A percentile compares a stretch with the other conserved stretches of the same genome.
Conservation (phyloP, 1,284 basidiomycete species). For the Sporisorium reilianum region DNA sequence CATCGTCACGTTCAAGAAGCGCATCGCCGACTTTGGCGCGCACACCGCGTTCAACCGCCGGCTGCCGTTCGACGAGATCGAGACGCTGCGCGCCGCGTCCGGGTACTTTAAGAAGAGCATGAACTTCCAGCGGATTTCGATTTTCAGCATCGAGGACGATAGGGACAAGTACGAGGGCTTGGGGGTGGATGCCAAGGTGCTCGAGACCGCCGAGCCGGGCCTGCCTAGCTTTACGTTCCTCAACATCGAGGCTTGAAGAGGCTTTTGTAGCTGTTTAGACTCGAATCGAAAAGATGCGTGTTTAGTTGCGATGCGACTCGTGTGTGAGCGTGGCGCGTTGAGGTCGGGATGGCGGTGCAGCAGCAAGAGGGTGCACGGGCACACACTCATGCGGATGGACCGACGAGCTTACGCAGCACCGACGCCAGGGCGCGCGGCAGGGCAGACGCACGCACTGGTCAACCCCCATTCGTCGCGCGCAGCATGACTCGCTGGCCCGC, state of each 20-base stretch:
- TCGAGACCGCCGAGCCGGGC: conserved; percentile 89
- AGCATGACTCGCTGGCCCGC: too few species aligned
- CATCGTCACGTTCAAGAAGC: conserved; percentile 92
- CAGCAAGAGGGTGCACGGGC: too few species aligned
- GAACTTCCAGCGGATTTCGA: conserved; percentile 79
- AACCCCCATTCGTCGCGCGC: too few species aligned
- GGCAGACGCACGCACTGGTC: too few species aligned
- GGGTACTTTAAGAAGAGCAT: conserved; percentile 85
- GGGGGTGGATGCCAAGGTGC: conserved; percentile 77
- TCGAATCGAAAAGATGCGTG: background rate
- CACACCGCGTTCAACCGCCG: conserved; percentile 86
- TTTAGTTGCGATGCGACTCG: background rate
- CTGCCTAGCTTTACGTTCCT: conserved; percentile 40
- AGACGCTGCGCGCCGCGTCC: conserved; percentile 74
- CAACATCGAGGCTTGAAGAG: conserved; percentile 25
- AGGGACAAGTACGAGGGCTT: conserved; percentile 71
- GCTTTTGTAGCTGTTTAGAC: background rate
- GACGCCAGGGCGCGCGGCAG: too few species aligned
- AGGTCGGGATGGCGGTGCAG: too few species aligned
- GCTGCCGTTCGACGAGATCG: conserved; percentile 85
- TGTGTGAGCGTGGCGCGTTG: background rate
- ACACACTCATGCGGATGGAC: too few species aligned
- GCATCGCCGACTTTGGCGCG: conserved; percentile 82
- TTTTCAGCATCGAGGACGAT: conserved; percentile 81
- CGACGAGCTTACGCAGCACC: too few species aligned